Conservation (phyloP, 805 yeast genomes). For the Wickerhamomyces sydowiorum region DNA sequence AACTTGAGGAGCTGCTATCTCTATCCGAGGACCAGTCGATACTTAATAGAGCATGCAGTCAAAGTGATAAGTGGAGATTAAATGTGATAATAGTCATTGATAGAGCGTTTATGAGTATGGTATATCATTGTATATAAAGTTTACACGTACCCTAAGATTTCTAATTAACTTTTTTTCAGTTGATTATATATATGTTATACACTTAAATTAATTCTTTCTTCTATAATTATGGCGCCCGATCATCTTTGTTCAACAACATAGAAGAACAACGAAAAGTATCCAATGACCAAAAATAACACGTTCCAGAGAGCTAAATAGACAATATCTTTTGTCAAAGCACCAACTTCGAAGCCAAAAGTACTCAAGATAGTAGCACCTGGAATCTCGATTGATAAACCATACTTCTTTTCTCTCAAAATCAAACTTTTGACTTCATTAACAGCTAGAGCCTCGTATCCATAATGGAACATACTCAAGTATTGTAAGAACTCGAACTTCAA, state of each 20-base stretch:
- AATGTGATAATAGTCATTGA: too few species aligned
- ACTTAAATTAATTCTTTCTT: too few species aligned
- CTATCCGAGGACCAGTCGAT: too few species aligned
- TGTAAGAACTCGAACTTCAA: too few species aligned
- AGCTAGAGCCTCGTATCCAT: constrained; percentile 88
- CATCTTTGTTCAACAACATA: constrained; percentile 66
- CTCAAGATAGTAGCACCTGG: constrained; percentile 97
- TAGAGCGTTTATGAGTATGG: too few species aligned
- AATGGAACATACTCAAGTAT: constrained; percentile 86
- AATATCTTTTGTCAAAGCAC: constrained; percentile 66
- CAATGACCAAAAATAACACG: constrained; percentile 52
- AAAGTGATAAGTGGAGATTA: too few species aligned
- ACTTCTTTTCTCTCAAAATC: constrained; percentile 80
- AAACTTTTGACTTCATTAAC: constrained; percentile 90
- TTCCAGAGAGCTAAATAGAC: constrained; percentile 53
- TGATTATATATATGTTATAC: too few species aligned
- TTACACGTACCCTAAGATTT: neutral
- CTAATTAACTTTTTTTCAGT: too few species aligned
- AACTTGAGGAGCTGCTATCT: too few species aligned
- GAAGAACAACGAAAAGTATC: constrained; percentile 68
- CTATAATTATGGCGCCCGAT: too few species aligned
- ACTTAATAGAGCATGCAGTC: too few species aligned
- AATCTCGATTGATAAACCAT: constrained; percentile 89
- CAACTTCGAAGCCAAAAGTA: constrained; percentile 89
- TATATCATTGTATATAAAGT: neutral